These are phyloP conservation scores for Otatea glauca DNA, from an alignment of 176 grass and related monocot genomes.

Conservation along the genomic window DNA sequence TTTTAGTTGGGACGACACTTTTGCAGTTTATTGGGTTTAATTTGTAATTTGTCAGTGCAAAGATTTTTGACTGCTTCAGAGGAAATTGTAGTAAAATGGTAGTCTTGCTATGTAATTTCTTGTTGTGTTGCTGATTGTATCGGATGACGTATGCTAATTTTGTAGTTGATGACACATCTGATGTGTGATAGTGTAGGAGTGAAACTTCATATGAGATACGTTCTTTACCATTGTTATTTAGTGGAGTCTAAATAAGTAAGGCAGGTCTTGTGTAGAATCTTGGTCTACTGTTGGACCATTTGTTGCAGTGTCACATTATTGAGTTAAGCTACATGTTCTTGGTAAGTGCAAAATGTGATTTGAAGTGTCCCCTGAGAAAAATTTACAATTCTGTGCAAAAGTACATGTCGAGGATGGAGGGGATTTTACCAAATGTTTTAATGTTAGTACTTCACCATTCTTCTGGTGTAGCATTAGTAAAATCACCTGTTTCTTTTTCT, in stretches of 20 bases:
- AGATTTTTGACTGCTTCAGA: neutral
- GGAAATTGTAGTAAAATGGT: neutral
- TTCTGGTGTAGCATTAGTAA: neutral
- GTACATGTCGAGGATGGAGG: neutral
- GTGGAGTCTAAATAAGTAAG: slow-evolving; percentile 8
- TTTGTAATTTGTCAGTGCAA: neutral
- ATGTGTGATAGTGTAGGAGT: neutral
- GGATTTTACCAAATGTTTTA: neutral
- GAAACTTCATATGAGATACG: neutral
- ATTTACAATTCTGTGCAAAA: neutral
- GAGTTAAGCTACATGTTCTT: neutral
- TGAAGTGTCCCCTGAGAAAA: neutral
- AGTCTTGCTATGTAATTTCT: neutral
- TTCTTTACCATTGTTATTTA: neutral
- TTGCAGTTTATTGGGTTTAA: slow-evolving; percentile 12
- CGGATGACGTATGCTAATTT: neutral
- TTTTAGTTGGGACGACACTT: neutral
- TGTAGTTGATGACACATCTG: neutral
- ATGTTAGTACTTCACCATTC: neutral
- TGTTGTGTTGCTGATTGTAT: neutral
- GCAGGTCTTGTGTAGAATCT: neutral
- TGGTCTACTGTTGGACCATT: neutral
- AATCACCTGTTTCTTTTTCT: neutral
- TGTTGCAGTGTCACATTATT: neutral
- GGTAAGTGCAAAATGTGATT: neutral